Evolutionary conservation across 257 asterid species (phyloP).

Genomic region (Voacanga thouarsii): DNA sequence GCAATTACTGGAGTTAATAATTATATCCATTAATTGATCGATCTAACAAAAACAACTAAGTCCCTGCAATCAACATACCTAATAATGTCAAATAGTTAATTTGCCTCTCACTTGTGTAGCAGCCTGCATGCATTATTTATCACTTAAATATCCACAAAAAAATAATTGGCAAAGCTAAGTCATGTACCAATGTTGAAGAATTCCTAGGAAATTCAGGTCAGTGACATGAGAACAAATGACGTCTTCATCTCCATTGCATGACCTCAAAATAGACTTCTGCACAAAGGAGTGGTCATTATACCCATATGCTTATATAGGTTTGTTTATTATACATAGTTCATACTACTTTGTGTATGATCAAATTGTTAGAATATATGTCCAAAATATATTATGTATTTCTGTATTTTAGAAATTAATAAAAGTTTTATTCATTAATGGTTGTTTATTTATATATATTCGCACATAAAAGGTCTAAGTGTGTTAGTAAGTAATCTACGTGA

Average conservation of each 20-base stretch:
- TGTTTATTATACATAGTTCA: no score
- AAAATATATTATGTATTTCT: no score
- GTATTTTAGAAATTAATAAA: no score
- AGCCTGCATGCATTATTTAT: not conserved
- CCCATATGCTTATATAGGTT: not conserved
- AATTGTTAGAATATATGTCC: no score
- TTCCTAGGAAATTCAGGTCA: not conserved
- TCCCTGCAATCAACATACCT: not conserved
- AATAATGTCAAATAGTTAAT: not conserved
- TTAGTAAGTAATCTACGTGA: no score
- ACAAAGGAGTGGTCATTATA: not conserved
- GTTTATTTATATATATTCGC: no score
- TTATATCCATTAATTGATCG: no score
- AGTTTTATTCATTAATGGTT: no score
- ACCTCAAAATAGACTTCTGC: not conserved
- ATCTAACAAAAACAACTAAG: not conserved
- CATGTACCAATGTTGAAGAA: not conserved
- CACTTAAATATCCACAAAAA: not conserved
- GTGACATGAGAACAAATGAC: not conserved
- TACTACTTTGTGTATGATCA: no score
- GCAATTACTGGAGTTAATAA: no score
- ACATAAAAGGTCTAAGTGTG: no score
- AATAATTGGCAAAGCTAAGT: not conserved
- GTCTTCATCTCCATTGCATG: not conserved
- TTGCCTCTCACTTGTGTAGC: not conserved